Conservation (phyloP, 805 yeast genomes). For the Candida morakotiae region DNA sequence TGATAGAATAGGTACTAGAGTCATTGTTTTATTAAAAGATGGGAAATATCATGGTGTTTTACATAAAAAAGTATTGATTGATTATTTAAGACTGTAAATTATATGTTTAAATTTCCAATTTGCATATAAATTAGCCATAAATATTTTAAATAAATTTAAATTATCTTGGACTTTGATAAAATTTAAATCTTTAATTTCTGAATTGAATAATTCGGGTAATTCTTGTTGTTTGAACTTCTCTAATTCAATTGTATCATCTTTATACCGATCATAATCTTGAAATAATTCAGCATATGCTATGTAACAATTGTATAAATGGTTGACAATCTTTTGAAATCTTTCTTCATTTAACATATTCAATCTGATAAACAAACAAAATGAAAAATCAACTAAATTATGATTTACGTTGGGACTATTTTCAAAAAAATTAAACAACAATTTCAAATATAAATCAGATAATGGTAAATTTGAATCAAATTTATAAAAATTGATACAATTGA, state of each 20-base stretch:
- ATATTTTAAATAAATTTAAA: conserved; percentile 10
- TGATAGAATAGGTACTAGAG: conserved; percentile 49
- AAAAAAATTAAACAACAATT: conserved; percentile 11
- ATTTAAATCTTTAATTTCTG: conserved; percentile 1
- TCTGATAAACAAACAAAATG: conserved; percentile 6
- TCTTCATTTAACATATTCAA: conserved; percentile 9
- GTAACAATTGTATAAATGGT: conserved; percentile 14
- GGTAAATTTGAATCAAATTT: conserved; percentile 1
- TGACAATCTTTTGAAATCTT: conserved; percentile 10
- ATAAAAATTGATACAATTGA: conserved; percentile 1
- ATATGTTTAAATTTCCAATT: conserved; percentile 8
- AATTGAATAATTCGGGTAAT: not conserved
- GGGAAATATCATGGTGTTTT: conserved; percentile 49
- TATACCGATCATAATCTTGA: conserved; percentile 6
- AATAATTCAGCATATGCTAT: conserved; percentile 6
- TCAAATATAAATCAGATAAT: conserved; percentile 3
- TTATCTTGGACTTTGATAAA: conserved; percentile 6
- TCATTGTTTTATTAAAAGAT: conserved; percentile 40
- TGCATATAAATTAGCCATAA: conserved; percentile 10
- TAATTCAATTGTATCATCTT: conserved; percentile 1
- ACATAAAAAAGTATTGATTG: conserved; percentile 52
- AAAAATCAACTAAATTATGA: conserved; percentile 1
- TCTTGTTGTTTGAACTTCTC: not conserved
- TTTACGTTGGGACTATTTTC: conserved; percentile 11
- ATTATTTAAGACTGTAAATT: conserved; percentile 23